Conservation (phyloP, 2,329 filamentous ascomycete species). For the Erysiphe pulchra region DNA sequence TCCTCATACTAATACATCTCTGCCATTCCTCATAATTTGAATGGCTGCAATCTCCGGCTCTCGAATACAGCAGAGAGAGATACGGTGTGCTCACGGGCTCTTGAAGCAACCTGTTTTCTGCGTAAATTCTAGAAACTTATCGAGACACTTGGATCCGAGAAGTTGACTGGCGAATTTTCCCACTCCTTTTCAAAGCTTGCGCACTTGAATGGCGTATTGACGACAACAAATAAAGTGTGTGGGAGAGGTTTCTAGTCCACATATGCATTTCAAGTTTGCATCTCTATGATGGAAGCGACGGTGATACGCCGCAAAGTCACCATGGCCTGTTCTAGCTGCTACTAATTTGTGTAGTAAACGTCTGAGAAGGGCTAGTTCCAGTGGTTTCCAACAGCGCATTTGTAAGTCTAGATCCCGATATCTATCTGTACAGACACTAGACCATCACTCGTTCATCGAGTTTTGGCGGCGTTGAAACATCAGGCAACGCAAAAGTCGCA, state of each 20-base stretch:
- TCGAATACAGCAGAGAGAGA: too few relatives aligned
- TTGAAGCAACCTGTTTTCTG: not conserved
- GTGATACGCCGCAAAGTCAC: not conserved
- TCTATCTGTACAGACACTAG: not conserved
- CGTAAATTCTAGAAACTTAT: not conserved
- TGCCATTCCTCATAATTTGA: too few relatives aligned
- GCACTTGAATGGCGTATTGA: not conserved
- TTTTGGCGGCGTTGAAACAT: conserved; percentile 30
- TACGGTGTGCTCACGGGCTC: not conserved
- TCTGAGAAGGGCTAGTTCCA: not conserved
- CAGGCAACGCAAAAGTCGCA: conserved; percentile 63
- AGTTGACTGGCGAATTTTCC: not conserved
- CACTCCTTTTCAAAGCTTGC: not conserved
- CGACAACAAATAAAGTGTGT: not conserved
- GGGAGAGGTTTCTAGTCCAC: not conserved
- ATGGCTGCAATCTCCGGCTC: too few relatives aligned
- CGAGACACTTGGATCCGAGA: not conserved
- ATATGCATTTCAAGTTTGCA: not conserved
- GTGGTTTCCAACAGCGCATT: not conserved
- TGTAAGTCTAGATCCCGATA: not conserved
- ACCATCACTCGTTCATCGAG: not conserved
- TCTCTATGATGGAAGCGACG: not conserved
- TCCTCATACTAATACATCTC: too few relatives aligned
- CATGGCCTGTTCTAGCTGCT: not conserved
- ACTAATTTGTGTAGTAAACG: not conserved